Percentiles rank a stretch among this genome's conserved stretches.
phyloP scores from a whole-genome alignment of 2,329 filamentous ascomycete species.

The Lojkania enalia region DNA sequence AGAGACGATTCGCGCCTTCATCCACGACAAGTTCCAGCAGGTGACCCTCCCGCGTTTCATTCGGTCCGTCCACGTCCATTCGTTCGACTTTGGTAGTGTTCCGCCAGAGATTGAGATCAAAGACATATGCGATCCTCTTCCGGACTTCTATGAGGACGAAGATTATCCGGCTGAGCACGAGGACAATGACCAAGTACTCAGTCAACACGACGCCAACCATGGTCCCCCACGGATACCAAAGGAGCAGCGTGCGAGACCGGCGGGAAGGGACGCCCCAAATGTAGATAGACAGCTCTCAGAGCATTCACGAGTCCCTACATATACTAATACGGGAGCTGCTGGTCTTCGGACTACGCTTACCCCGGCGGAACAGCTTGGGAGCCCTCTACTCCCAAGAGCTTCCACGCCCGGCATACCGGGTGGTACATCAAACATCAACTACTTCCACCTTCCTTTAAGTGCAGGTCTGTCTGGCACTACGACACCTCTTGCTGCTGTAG shows the following conservation, averaged over 20 bases:
- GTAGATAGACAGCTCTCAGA: constrained; percentile 19
- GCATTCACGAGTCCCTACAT: constrained; percentile 27
- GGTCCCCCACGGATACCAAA: constrained; percentile 39
- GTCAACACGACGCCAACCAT: constrained; percentile 26
- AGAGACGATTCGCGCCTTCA: constrained; percentile 85
- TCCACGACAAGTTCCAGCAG: constrained; percentile 94
- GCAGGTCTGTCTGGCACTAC: constrained; percentile 73
- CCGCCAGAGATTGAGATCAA: constrained; percentile 88
- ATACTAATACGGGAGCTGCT: constrained; percentile 30
- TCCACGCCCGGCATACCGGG: constrained; percentile 66
- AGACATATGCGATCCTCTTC: constrained; percentile 92
- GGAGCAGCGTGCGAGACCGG: constrained; percentile 31
- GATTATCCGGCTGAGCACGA: constrained; percentile 64
- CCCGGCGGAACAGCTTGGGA: constrained; percentile 41
- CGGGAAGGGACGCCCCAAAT: constrained; percentile 22
- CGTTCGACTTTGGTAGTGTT: constrained; percentile 87
- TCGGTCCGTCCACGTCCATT: constrained; percentile 90
- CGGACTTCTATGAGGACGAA: constrained; percentile 90
- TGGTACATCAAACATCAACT: constrained; percentile 75
- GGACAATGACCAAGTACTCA: constrained; percentile 23
- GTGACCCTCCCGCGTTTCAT: constrained; percentile 93
- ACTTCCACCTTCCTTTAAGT: constrained; percentile 78
- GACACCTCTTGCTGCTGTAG: constrained; percentile 78
- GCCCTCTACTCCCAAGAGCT: constrained; percentile 45
- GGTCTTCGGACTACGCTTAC: constrained; percentile 34